Evolutionary conservation across 257 asterid species (phyloP), one percentile per base, ranked within the genome.

Genomic region (Lithospermum erythrorhizon): DNA sequence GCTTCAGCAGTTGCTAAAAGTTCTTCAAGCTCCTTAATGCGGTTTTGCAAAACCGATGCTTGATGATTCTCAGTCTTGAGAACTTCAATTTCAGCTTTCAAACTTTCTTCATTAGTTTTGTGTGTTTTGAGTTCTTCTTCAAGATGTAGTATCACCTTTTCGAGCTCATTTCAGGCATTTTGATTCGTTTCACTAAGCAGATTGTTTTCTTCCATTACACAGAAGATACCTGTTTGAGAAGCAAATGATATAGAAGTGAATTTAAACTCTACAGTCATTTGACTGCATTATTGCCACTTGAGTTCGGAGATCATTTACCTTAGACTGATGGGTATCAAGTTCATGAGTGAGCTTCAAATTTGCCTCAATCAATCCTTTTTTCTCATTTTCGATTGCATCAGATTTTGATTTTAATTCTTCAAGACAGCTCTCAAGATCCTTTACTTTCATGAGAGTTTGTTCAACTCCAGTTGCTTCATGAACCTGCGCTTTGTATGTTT

Each of bases 121-220:
- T 78, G 85, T 64, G 77, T 88, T 70, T 84, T 83, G 82, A 91
- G 55, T 72, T 86, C 87, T 72, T 79, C 94, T 73, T 91, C 94
- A 45, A 88, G 95, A 32, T 72, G 64, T 30, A 63, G 49, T 58
- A 88, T 82, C 63, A 78, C 79, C 47, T 72, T 67, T 63, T 84
- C 81, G 59, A 88, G 95, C 59, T 91, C 96, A 76, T 78, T 81
- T 81, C 74, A 81, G 32, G 96, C 73, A 70, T 58, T 80, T 64
- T 87, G 82, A 70, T 76, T 78, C 59, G 87, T 74, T 81, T 89
- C 93, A 17, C 68, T 78, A 22, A 87, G 89, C 73, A 53, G 64
- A 68, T 72, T 82, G 61, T 82, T 91, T 70, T 91, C 95, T 64
- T 25, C 5, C 29, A 25, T 25, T 25, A 25, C 76, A 52, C 76